A percentile compares a stretch with the other conserved stretches of the same genome.
These are phyloP conservation scores for Vairimorpha necatrix DNA, from an alignment of 371 early-diverging fungal genomes.

Conservation along the genomic window DNA sequence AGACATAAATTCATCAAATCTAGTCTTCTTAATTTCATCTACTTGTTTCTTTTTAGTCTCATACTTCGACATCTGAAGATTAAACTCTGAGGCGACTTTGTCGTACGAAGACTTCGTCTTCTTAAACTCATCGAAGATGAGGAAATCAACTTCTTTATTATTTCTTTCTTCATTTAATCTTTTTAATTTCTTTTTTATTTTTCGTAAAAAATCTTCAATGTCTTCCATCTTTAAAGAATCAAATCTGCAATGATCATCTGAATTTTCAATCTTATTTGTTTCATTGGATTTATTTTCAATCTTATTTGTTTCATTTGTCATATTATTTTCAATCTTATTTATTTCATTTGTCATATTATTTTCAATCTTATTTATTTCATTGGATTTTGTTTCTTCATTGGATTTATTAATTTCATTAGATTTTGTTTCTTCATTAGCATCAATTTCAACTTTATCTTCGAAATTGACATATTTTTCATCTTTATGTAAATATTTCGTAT, in stretches of 20 bases:
- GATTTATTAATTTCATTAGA: neutral
- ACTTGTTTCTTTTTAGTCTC: slow-evolving; percentile 62
- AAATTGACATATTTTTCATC: neutral
- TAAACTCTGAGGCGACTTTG: slow-evolving; percentile 30
- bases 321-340: neutral
- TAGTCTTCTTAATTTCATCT: slow-evolving; percentile 72
- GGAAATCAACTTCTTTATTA: neutral
- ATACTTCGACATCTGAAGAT: slow-evolving; percentile 8
- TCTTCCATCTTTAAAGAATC: neutral
- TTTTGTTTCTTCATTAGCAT: slow-evolving; percentile 56
- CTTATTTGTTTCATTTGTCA: neutral
- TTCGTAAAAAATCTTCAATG: neutral
- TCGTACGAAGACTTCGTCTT: slow-evolving; percentile 22
- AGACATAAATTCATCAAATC: slow-evolving; percentile 85
- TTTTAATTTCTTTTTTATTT: slow-evolving; percentile 1
- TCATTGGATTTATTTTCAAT: slow-evolving; percentile 2
- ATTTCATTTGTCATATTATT: neutral
- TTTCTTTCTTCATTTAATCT: neutral
- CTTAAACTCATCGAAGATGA: slow-evolving; percentile 45
- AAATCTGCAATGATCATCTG: no score
- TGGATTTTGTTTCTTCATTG: neutral
- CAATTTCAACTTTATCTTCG: slow-evolving; percentile 67
- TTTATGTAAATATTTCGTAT: neutral
- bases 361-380: neutral
- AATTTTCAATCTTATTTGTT: no score